These are phyloP conservation scores for Euclidium syriacum DNA, from an alignment of 345 rosid species.

Conservation along the genomic window DNA sequence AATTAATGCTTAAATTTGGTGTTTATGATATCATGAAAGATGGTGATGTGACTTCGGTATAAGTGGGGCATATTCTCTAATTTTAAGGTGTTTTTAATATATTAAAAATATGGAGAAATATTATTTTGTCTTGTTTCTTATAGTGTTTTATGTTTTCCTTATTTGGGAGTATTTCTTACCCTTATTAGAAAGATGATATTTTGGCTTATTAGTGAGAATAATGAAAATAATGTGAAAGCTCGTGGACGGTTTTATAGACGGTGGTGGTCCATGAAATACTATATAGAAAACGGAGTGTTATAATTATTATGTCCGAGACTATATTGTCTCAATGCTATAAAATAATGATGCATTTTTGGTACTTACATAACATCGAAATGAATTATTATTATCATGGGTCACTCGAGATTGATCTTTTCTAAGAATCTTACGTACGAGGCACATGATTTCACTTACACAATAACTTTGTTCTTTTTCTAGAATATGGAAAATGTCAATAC, in stretches of 20 bases:
- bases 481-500: conserved; percentile 1
- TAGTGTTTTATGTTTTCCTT: conserved; percentile 5
- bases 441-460: conserved; percentile 21
- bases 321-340: conserved; percentile 10
- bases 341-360: conserved; percentile 23
- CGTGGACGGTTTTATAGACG: conserved; percentile 18
- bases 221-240: conserved; percentile 24
- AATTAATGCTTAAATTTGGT: not conserved
- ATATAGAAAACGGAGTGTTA: conserved; percentile 4
- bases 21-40: conserved; percentile 6
- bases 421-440: conserved; percentile 25
- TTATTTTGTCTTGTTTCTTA: conserved; percentile 7
- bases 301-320: conserved; percentile 15
- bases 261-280: conserved; percentile 13
- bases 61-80: not conserved
- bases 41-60: conserved; percentile 12
- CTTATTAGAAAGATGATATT: conserved; percentile 13
- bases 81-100: not conserved
- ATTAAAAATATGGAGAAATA: not conserved
- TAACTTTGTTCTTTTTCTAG: not conserved
- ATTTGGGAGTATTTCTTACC: conserved; percentile 8
- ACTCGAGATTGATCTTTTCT: conserved; percentile 12
- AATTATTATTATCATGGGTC: conserved; percentile 23
- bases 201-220: conserved; percentile 21
- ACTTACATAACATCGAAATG: conserved; percentile 8